Evolutionary conservation across 2,329 filamentous ascomycete species (phyloP).

Genomic region (Penicillium sp.): DNA sequence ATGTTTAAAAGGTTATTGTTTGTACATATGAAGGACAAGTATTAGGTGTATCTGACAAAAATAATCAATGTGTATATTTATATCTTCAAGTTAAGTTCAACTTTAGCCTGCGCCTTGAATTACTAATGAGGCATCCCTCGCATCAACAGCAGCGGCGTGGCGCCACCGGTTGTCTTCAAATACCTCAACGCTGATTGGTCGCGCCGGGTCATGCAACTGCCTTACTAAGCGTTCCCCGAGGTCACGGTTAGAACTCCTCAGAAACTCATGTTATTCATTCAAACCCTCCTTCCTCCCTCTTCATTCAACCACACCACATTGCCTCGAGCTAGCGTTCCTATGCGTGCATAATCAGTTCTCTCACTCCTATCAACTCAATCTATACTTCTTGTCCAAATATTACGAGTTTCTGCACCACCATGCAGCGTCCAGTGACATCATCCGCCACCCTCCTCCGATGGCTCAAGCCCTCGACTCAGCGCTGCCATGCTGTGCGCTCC

Average conservation of each 20-base stretch:
- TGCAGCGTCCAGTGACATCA: slow-evolving; percentile 52
- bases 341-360: slow-evolving; percentile 22
- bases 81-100: too few relatives aligned
- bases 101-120: not conserved
- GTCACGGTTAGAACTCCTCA: slow-evolving; percentile 13
- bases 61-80: too few relatives aligned
- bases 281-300: slow-evolving; percentile 12
- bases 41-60: too few relatives aligned
- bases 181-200: slow-evolving; percentile 43
- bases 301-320: slow-evolving; percentile 8
- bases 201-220: slow-evolving; percentile 20
- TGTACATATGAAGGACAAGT: not conserved
- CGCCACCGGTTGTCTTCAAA: slow-evolving; percentile 45
- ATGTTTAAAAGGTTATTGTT: not conserved
- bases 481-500: slow-evolving; percentile 46
- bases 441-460: slow-evolving; percentile 47
- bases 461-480: slow-evolving; percentile 44
- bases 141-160: slow-evolving; percentile 19
- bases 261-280: slow-evolving; percentile 14
- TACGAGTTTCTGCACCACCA: slow-evolving; percentile 47
- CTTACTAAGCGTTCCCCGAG: slow-evolving; percentile 30
- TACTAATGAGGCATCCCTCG: not conserved
- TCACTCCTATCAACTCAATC: slow-evolving; percentile 6
- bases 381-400: slow-evolving; percentile 14
- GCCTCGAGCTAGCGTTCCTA: slow-evolving; percentile 12